Evolutionary conservation across 2,329 filamentous ascomycete species (phyloP).

Genomic region (Neobulgaria alba): DNA sequence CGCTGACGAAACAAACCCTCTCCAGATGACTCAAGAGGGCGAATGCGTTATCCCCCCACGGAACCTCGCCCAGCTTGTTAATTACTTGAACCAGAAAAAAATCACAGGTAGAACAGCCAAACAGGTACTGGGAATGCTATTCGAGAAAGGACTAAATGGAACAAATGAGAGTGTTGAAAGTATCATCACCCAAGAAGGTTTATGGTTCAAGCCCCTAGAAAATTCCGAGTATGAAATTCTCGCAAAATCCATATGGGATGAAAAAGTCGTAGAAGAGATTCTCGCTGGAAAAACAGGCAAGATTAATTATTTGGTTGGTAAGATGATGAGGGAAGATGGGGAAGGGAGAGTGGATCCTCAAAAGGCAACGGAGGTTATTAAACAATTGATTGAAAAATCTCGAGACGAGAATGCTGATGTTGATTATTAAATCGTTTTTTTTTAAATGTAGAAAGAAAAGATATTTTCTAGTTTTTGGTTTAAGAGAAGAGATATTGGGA

Average conservation of each 20-base stretch:
- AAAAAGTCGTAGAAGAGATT: constrained; percentile 50
- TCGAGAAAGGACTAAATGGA: constrained; percentile 34
- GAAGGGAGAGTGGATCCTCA: constrained; percentile 54
- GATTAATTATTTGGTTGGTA: constrained; percentile 58
- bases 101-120: constrained; percentile 52
- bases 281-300: constrained; percentile 55
- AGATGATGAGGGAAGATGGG: constrained; percentile 54
- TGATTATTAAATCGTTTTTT: too few species aligned
- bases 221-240: constrained; percentile 46
- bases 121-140: constrained; percentile 45
- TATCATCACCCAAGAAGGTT: constrained; percentile 47
- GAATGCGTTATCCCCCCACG: constrained; percentile 18
- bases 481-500: too few species aligned
- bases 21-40: constrained; percentile 19
- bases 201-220: constrained; percentile 46
- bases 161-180: constrained; percentile 33
- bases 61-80: constrained; percentile 36
- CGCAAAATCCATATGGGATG: constrained; percentile 46
- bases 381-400: constrained; percentile 34
- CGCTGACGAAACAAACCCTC: constrained; percentile 18
- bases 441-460: too few species aligned
- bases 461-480: too few species aligned
- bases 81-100: constrained; percentile 33
- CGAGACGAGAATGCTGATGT: not conserved
- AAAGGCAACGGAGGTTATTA: constrained; percentile 46